Percentiles rank a stretch among this genome's conserved stretches.
These are phyloP conservation scores for Aristolochia contorta DNA, from an alignment of 164 flowering plant species.

Conservation along the genomic window DNA sequence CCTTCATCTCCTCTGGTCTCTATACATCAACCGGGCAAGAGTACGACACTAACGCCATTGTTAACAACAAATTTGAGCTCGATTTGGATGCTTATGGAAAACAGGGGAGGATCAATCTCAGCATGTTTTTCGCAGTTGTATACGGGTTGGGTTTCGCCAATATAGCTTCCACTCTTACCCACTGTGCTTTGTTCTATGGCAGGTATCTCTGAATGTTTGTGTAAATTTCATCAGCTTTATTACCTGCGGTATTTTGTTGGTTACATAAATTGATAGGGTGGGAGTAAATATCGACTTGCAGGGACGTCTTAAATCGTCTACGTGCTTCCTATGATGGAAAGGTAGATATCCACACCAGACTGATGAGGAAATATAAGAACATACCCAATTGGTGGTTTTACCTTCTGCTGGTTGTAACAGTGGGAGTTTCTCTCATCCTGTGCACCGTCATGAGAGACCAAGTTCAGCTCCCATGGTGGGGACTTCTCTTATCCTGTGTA, in stretches of 20 bases:
- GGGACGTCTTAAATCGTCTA: constrained; percentile 34
- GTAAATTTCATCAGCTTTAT: background rate
- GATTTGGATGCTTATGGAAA: constrained; percentile 21
- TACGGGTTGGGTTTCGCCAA: constrained; percentile 60
- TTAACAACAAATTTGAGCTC: constrained; percentile 37
- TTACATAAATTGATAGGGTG: background rate
- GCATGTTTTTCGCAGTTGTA: constrained; percentile 39
- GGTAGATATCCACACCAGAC: constrained; percentile 59
- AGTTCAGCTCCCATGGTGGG: constrained; percentile 92
- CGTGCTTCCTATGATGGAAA: constrained; percentile 27
- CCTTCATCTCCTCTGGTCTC: constrained; percentile 34
- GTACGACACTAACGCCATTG: constrained; percentile 33
- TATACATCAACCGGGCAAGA: constrained; percentile 25
- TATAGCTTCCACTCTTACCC: constrained; percentile 44
- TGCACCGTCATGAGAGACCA: constrained; percentile 53
- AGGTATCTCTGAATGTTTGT: constrained; percentile 23
- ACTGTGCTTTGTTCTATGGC: constrained; percentile 51
- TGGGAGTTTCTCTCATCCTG: constrained; percentile 38
- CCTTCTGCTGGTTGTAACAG: constrained; percentile 24
- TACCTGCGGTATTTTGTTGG: no score
- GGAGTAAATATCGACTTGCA: no score
- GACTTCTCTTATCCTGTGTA: constrained; percentile 48
- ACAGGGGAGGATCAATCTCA: constrained; percentile 35
- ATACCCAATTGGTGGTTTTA: constrained; percentile 76
- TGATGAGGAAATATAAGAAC: constrained; percentile 60